These are phyloP conservation scores for Tetrastigma voinierianum DNA, from an alignment of 164 flowering plant species.

Conservation along the genomic window DNA sequence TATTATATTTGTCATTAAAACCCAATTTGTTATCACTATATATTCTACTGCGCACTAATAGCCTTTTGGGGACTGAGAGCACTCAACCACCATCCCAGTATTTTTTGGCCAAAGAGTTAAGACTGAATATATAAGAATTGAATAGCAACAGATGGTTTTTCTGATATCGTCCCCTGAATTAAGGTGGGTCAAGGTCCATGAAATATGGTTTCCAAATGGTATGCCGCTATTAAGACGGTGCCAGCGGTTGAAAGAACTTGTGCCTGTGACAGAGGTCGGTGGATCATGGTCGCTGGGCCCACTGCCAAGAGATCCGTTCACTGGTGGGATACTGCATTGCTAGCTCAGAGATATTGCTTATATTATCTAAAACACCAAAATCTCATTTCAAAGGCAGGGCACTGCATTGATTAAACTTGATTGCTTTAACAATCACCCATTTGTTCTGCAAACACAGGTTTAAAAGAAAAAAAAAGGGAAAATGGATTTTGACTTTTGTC, in stretches of 20 bases:
- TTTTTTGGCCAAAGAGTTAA: too few species aligned
- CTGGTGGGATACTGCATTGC: conserved; percentile 39
- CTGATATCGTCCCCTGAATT: conserved; percentile 35
- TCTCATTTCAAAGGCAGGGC: conserved; percentile 42
- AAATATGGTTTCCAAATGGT: conserved; percentile 37
- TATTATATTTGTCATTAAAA: conserved; percentile 8
- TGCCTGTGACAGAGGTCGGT: conserved; percentile 44
- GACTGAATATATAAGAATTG: conserved; percentile 39
- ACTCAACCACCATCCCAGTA: conserved; percentile 9
- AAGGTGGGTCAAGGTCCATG: conserved; percentile 50
- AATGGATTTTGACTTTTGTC: background rate
- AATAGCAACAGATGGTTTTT: conserved; percentile 37
- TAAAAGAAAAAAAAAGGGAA: too few species aligned
- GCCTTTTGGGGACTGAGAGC: conserved; percentile 24
- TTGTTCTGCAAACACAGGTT: background rate
- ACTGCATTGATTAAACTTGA: background rate
- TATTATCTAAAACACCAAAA: too few species aligned
- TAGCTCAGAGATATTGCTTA: conserved; percentile 40
- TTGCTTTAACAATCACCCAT: background rate
- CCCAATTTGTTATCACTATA: background rate
- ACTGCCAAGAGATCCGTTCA: conserved; percentile 47
- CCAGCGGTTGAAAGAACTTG: too few species aligned
- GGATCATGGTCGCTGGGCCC: conserved; percentile 37
- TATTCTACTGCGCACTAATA: conserved; percentile 1
- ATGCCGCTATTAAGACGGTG: conserved; percentile 46